Conservation (phyloP, 2,329 filamentous ascomycete species). For the Neospermospora avenae region DNA sequence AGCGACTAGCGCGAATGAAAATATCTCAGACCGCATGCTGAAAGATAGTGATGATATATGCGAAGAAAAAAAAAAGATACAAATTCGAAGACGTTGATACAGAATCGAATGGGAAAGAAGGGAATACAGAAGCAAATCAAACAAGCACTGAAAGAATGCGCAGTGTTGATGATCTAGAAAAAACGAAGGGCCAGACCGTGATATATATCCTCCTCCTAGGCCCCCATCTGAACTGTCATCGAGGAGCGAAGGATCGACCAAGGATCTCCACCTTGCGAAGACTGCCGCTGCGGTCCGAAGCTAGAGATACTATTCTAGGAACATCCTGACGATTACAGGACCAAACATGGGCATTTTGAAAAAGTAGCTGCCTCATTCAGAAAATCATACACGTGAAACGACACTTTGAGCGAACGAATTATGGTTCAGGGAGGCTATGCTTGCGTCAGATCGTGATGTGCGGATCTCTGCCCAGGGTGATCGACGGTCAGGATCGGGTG, state of each 20-base stretch:
- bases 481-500: slow-evolving; percentile 3
- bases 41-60: background rate
- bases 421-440: slow-evolving; percentile 16
- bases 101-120: slow-evolving; percentile 18
- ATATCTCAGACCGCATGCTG: slow-evolving; percentile 25
- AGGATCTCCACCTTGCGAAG: background rate
- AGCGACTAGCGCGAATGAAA: slow-evolving; percentile 26
- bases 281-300: background rate
- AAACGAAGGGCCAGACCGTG: background rate
- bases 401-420: slow-evolving; percentile 5
- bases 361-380: background rate
- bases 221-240: background rate
- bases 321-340: background rate
- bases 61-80: background rate
- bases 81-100: slow-evolving; percentile 22
- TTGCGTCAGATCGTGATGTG: slow-evolving; percentile 4
- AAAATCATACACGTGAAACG: slow-evolving; percentile 10
- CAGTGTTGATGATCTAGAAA: slow-evolving; percentile 8
- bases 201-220: slow-evolving; percentile 6
- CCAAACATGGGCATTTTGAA: background rate
- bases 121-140: slow-evolving; percentile 6
- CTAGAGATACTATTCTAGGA: background rate
- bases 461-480: background rate
- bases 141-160: background rate
- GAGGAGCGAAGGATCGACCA: background rate